Conservation (phyloP, 164 flowering plant species). For the Vitis rupestris region DNA sequence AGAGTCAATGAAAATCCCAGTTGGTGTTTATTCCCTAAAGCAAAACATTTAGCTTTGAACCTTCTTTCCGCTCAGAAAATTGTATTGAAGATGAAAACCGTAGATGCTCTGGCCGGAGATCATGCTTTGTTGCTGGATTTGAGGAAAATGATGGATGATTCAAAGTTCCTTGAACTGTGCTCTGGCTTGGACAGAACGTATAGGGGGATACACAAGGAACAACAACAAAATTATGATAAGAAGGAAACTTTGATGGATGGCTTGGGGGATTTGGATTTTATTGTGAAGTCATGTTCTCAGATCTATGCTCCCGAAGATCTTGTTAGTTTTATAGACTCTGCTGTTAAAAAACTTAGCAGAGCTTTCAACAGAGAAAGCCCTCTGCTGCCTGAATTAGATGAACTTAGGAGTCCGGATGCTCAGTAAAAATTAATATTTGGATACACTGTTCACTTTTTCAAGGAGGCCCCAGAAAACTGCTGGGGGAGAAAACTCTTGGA, state of each 20-base stretch:
- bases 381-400: slow-evolving; percentile 13
- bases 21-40: slow-evolving; percentile 13
- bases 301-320: slow-evolving; percentile 50
- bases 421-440: not conserved
- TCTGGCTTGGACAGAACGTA: slow-evolving; percentile 36
- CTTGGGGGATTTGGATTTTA: slow-evolving; percentile 15
- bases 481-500: not conserved
- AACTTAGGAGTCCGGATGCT: slow-evolving; percentile 7
- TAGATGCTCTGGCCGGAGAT: slow-evolving; percentile 15
- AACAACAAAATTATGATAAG: slow-evolving; percentile 4
- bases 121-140: slow-evolving; percentile 28
- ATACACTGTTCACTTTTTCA: not conserved
- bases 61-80: slow-evolving; percentile 40
- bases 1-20: slow-evolving; percentile 12
- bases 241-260: slow-evolving; percentile 17
- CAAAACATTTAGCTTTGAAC: slow-evolving; percentile 43
- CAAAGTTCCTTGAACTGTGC: slow-evolving; percentile 50
- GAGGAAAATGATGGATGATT: slow-evolving; percentile 32
- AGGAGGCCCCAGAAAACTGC: slow-evolving; percentile 9
- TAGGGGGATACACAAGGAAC: slow-evolving; percentile 27
- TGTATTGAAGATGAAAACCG: slow-evolving; percentile 46
- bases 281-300: slow-evolving; percentile 15
- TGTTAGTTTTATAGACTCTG: slow-evolving; percentile 36
- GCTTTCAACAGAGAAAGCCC: slow-evolving; percentile 10
- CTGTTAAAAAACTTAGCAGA: slow-evolving; percentile 24